Evolutionary conservation across 2,329 filamentous ascomycete genomes (phyloP), one percentile per base, ranked within the genome.

Genomic region (Claviceps lovelessii): DNA sequence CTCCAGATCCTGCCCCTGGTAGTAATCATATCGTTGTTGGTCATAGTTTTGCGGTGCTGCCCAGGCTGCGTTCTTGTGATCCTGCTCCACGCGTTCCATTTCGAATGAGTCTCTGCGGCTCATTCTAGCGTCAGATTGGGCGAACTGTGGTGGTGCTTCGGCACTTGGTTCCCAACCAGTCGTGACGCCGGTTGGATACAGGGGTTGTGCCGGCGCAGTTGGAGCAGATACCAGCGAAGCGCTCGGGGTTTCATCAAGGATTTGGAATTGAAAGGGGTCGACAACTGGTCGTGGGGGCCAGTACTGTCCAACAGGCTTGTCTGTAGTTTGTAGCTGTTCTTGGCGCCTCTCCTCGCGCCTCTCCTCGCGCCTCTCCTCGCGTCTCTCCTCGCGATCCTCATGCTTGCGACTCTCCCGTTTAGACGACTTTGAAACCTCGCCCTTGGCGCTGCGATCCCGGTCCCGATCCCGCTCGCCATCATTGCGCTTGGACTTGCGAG

Each of bases 251-350:
- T 77, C 73, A 57, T 77, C 71, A 46, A 72, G 59, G 57, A 82
- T 76, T 64, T 78, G 79, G 62, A 72, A 83, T 63, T 80, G 73
- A 64, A 83, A 83, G 19, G 79, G 78, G 65, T 84, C 76, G 62
- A 78, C 64, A 3, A 10, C 13, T 29, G 48, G 10, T 19, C n/a
- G 41, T 35, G 50, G 5, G 47, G 59, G 62, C 55, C 19, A 23
- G 42, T 45, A 13, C 42, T 35, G 45, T 19, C 54, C 51, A n/a
- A 17, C 6, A 52, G 53, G 53, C 57, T 62, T 52, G 61, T 54
- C 58, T 63, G 54, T 52, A 65, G 59, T 63, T 61, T 65, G 62
- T 41, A 4, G 37, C 59, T 61, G 62, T 56, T 61, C 57, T 55
- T n/a, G 39, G 23, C 23, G 37, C 15, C 15, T 41, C 15, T 41